These are phyloP conservation scores for Leishmania major DNA, from an alignment of 208 protist genomes.

Conservation along the genomic window DNA sequence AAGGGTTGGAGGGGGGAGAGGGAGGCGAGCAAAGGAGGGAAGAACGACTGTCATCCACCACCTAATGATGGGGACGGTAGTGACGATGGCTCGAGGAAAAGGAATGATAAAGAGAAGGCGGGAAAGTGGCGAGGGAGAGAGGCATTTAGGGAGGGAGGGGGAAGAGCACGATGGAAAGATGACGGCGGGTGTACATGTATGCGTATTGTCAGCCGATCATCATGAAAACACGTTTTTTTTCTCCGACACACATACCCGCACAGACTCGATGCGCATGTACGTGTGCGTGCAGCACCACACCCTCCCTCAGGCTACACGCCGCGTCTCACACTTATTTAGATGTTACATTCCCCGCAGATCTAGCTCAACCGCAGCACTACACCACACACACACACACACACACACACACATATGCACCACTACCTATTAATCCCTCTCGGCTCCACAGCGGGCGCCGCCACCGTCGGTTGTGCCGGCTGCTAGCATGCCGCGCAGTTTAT, in stretches of 20 bases:
- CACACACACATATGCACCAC: neutral
- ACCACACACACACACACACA: neutral
- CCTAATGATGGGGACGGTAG: neutral
- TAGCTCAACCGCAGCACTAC: neutral
- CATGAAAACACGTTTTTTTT: neutral
- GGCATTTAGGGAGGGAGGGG: neutral
- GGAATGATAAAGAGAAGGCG: neutral
- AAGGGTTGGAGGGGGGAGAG: neutral
- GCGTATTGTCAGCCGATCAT: neutral
- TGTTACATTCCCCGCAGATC: neutral
- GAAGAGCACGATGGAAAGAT: neutral
- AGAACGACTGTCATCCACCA: neutral
- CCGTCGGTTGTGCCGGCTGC: neutral
- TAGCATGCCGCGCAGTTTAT: neutral
- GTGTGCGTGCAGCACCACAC: neutral
- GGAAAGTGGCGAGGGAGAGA: neutral
- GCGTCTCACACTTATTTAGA: neutral
- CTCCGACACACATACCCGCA: neutral
- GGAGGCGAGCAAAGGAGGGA: neutral
- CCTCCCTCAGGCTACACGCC: neutral
- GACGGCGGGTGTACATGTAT: neutral
- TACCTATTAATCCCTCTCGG: neutral
- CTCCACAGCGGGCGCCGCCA: neutral
- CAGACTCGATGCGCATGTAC: too few species aligned
- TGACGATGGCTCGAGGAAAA: neutral